Evolutionary conservation across 805 yeast genomes (phyloP).

Genomic region (Ogataea minuta): DNA sequence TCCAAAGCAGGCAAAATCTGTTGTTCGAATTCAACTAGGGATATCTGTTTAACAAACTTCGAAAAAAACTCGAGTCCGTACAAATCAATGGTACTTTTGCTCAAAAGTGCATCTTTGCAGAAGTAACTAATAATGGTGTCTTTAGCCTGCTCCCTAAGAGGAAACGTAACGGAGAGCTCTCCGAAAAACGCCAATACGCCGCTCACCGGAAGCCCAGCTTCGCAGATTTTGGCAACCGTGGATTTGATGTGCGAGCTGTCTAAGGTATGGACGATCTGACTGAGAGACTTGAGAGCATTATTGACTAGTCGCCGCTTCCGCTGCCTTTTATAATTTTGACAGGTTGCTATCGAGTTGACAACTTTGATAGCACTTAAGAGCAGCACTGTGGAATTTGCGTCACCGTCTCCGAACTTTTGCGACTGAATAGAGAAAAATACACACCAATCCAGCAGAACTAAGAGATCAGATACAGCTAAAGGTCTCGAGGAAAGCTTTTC

Average conservation of each 20-base stretch:
- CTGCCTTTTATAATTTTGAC: constrained; percentile 1
- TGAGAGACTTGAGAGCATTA: constrained; percentile 3
- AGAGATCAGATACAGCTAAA: constrained; percentile 54
- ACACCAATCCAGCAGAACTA: constrained; percentile 60
- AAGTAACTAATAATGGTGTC: too few relatives aligned
- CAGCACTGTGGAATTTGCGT: constrained; percentile 19
- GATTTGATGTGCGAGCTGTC: background rate
- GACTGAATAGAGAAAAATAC: constrained; percentile 36
- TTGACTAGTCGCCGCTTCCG: constrained; percentile 1
- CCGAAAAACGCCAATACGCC: constrained; percentile 8
- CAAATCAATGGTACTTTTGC: background rate
- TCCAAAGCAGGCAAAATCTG: constrained; percentile 54
- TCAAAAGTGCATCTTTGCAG: too few relatives aligned
- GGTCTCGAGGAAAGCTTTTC: constrained; percentile 31
- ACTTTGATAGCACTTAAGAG: constrained; percentile 37
- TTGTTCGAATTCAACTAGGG: constrained; percentile 13
- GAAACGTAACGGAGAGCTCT: background rate
- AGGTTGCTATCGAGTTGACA: constrained; percentile 33
- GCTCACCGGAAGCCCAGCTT: background rate
- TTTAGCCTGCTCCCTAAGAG: background rate
- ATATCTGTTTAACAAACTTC: constrained; percentile 25
- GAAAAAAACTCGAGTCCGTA: constrained; percentile 22
- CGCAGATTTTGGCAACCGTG: background rate
- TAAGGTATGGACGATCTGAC: background rate
- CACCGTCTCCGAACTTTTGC: constrained; percentile 25